These are phyloP conservation scores for Ormosia emarginata DNA, from an alignment of 306 rosid genomes.

Conservation along the genomic window DNA sequence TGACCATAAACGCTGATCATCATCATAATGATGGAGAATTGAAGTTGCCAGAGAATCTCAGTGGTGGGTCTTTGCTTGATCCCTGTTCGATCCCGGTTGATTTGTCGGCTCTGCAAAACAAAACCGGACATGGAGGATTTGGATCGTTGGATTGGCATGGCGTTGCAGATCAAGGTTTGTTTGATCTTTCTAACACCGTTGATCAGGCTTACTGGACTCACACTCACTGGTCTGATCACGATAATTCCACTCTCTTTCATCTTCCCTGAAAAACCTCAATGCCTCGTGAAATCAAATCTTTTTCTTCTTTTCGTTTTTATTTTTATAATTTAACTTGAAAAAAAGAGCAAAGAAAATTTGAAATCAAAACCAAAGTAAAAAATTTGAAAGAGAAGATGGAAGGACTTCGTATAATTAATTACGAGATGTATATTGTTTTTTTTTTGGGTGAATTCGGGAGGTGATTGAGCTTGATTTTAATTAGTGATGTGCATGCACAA, in stretches of 20 bases:
- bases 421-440: constrained; percentile 30
- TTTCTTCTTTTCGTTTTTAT: background rate
- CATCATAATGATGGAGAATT: constrained; percentile 23
- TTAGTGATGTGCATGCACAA: constrained; percentile 39
- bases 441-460: constrained; percentile 18
- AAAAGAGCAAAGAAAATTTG: constrained; percentile 12
- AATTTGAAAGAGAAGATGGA: background rate
- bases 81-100: constrained; percentile 48
- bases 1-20: background rate
- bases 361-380: constrained; percentile 11
- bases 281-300: constrained; percentile 10
- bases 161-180: constrained; percentile 63
- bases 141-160: constrained; percentile 89
- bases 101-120: constrained; percentile 43
- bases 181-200: constrained; percentile 77
- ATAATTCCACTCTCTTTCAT: constrained; percentile 61
- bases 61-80: constrained; percentile 37
- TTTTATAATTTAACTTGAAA: background rate
- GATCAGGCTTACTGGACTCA: constrained; percentile 93
- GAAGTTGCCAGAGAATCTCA: constrained; percentile 51
- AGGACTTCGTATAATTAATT: constrained; percentile 21
- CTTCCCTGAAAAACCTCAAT: constrained; percentile 54
- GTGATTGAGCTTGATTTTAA: constrained; percentile 36
- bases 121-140: constrained; percentile 44
- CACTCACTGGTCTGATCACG: constrained; percentile 83